phyloP scores from a whole-genome alignment of 371 early-diverging fungal genomes.

The Apophysomyces trapeziformis region DNA sequence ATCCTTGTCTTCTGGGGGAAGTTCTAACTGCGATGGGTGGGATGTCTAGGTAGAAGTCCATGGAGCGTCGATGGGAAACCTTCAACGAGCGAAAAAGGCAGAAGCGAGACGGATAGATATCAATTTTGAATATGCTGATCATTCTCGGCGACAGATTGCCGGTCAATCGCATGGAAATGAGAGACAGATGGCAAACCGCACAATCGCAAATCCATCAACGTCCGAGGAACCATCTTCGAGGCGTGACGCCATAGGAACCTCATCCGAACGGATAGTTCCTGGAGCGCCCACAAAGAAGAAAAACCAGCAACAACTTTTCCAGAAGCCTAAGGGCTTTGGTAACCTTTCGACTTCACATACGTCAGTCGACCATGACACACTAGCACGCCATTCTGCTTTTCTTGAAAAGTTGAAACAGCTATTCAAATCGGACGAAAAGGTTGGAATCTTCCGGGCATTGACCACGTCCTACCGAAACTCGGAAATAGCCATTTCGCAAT shows the following conservation, averaged over 20 bases:
- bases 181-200: neutral
- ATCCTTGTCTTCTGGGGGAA: no score
- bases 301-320: neutral
- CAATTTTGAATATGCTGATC: conserved; percentile 60
- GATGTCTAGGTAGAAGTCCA: conserved; percentile 45
- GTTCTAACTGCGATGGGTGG: no score
- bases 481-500: conserved; percentile 42
- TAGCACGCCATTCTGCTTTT: conserved; percentile 44
- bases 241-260: conserved; percentile 10
- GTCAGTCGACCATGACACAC: conserved; percentile 8
- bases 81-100: conserved; percentile 39
- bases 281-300: neutral
- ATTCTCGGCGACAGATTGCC: conserved; percentile 23
- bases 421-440: conserved; percentile 48
- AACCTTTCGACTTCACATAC: conserved; percentile 1
- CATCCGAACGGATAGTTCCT: conserved; percentile 7
- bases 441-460: conserved; percentile 63
- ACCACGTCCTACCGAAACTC: conserved; percentile 60
- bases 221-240: conserved; percentile 7
- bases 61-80: conserved; percentile 32
- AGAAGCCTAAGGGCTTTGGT: conserved; percentile 22
- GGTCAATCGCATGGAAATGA: neutral
- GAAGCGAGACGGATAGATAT: conserved; percentile 61
- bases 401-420: conserved; percentile 49
- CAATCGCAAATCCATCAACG: conserved; percentile 7